phyloP scores from a whole-genome alignment of 1,139 yeast species.

The Lodderomyces pseudojiufengensis region DNA sequence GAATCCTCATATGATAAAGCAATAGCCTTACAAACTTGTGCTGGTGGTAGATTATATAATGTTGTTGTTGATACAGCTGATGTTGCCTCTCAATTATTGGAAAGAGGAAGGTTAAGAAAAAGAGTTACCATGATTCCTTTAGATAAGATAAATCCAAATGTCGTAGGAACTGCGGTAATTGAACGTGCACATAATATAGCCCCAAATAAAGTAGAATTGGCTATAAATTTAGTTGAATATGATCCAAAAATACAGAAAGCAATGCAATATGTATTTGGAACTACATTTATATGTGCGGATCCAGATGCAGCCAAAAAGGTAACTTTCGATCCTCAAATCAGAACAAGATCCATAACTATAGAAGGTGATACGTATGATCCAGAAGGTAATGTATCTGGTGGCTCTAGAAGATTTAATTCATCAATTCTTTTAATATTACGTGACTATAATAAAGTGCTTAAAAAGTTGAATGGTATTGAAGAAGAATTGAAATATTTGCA shows the following conservation, averaged over 20 bases:
- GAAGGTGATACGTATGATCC: slow-evolving; percentile 97
- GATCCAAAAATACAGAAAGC: slow-evolving; percentile 71
- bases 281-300: slow-evolving; percentile 79
- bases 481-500: slow-evolving; percentile 40
- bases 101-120: slow-evolving; percentile 71
- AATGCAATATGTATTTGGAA: slow-evolving; percentile 90
- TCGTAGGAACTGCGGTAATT: slow-evolving; percentile 41
- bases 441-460: slow-evolving; percentile 53
- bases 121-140: slow-evolving; percentile 91
- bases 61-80: slow-evolving; percentile 87
- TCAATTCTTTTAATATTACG: slow-evolving; percentile 67
- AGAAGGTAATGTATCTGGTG: slow-evolving; percentile 93
- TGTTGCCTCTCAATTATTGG: slow-evolving; percentile 78
- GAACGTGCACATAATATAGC: slow-evolving; percentile 64
- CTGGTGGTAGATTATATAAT: slow-evolving; percentile 87
- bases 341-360: slow-evolving; percentile 82
- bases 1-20: slow-evolving; percentile 61
- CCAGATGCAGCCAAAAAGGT: slow-evolving; percentile 84
- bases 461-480: slow-evolving; percentile 35
- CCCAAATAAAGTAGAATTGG: slow-evolving; percentile 85
- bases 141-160: slow-evolving; percentile 70
- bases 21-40: slow-evolving; percentile 87
- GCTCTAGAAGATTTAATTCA: slow-evolving; percentile 64
- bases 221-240: slow-evolving; percentile 73
- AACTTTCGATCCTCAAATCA: slow-evolving; percentile 79